Conservation (phyloP, 108 stramenopile genomes). For the Fragilaria radians region DNA sequence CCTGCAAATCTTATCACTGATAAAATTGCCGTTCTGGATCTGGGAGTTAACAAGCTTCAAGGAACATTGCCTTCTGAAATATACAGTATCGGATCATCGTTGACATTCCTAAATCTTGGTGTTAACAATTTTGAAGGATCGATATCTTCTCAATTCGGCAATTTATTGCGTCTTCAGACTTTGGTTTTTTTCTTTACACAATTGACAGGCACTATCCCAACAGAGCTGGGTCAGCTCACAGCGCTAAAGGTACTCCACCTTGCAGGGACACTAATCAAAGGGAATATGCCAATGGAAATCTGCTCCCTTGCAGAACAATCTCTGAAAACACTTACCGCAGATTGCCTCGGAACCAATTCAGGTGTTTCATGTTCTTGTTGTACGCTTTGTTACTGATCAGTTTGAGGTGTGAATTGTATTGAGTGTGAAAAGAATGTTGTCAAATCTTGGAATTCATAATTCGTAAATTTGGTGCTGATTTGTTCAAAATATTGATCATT, state of each 20-base stretch:
- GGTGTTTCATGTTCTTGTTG: not conserved
- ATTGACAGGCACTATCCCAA: constrained; percentile 8
- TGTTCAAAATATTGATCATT: too few species aligned
- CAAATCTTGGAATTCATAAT: too few species aligned
- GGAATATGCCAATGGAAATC: constrained; percentile 36
- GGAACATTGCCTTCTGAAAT: constrained; percentile 19
- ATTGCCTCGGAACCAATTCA: not conserved
- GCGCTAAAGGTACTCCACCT: constrained; percentile 20
- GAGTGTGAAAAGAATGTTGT: too few species aligned
- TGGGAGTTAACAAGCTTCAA: constrained; percentile 10
- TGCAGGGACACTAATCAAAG: constrained; percentile 19
- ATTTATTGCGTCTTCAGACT: not conserved
- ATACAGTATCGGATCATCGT: constrained; percentile 7
- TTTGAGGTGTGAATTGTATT: too few species aligned
- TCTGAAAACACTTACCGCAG: not conserved
- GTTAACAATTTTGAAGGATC: constrained; percentile 11
- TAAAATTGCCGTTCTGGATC: constrained; percentile 5
- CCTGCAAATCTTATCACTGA: constrained; percentile 7
- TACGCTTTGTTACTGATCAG: not conserved
- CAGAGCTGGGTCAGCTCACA: constrained; percentile 18
- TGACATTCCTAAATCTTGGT: constrained; percentile 18
- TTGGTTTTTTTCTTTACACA: constrained; percentile 2
- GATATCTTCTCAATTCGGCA: constrained; percentile 2
- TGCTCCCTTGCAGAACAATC: constrained; percentile 2
- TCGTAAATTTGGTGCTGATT: too few species aligned